Conservation (phyloP, 129 eudicot genomes). For the Tanacetum coccineum region DNA sequence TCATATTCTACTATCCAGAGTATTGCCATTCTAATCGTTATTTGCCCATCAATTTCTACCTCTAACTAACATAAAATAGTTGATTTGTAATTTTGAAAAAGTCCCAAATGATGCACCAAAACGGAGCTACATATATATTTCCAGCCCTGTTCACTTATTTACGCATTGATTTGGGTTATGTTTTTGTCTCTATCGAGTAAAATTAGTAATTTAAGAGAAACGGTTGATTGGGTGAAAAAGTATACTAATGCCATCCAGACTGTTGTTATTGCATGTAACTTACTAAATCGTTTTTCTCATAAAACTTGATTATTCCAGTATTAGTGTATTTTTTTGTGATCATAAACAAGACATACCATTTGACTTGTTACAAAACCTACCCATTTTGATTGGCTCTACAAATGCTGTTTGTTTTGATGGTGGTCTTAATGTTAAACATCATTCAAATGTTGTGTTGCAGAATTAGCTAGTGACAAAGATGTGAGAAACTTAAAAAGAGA, state of each 20-base stretch:
- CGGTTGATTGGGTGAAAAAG: not conserved
- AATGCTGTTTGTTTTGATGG: not conserved
- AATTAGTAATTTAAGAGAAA: not conserved
- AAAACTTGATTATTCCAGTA: not conserved
- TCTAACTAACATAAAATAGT: not conserved
- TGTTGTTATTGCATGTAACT: not conserved
- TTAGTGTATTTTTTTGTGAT: too few species aligned
- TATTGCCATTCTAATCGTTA: not conserved
- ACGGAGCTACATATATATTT: too few species aligned
- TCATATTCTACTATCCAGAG: not conserved
- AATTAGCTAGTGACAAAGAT: slow-evolving; percentile 30
- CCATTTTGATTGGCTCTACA: too few species aligned
- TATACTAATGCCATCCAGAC: not conserved
- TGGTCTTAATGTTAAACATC: not conserved
- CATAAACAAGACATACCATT: not conserved
- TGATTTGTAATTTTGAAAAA: not conserved
- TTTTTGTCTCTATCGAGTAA: too few species aligned
- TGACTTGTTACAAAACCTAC: not conserved
- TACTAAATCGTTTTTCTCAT: not conserved
- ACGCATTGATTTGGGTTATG: too few species aligned
- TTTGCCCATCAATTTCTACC: not conserved
- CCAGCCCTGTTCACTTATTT: too few species aligned
- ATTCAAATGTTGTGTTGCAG: slow-evolving; percentile 31
- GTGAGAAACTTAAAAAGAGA: slow-evolving; percentile 18
- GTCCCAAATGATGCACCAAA: not conserved